These are phyloP conservation scores for Schizosaccharomyces japonicus DNA, from an alignment of 805 yeast genomes.

Conservation along the genomic window DNA sequence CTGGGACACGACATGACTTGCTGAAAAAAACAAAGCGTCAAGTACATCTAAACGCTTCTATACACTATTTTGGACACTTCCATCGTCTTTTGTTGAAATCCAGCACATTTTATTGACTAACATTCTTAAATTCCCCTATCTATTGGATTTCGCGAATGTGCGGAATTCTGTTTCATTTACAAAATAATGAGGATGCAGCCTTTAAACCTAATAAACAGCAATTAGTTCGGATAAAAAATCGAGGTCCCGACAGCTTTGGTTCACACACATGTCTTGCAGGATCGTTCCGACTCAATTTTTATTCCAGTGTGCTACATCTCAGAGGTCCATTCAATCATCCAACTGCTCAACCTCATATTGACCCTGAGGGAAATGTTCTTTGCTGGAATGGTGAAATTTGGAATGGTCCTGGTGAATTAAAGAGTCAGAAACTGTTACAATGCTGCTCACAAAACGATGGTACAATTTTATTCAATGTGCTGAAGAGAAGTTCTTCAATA, in stretches of 20 bases:
- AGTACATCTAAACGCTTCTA: too few species aligned
- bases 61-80: too few species aligned
- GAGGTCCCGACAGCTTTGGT: conserved; percentile 15
- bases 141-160: conserved; percentile 12
- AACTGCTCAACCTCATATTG: conserved; percentile 41
- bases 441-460: conserved; percentile 35
- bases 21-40: too few species aligned
- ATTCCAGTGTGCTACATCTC: conserved; percentile 57
- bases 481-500: conserved; percentile 14
- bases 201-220: too few species aligned
- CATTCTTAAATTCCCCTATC: too few species aligned
- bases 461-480: conserved; percentile 21
- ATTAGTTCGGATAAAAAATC: too few species aligned
- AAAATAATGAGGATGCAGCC: conserved; percentile 1
- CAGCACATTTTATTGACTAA: too few species aligned
- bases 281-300: conserved; percentile 11
- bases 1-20: too few species aligned
- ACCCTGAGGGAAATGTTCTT: conserved; percentile 19
- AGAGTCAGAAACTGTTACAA: neutral
- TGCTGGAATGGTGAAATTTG: conserved; percentile 89
- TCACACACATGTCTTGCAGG: neutral
- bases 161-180: conserved; percentile 14
- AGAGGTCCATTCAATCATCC: conserved; percentile 37
- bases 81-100: too few species aligned
- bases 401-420: conserved; percentile 16